Conservation (phyloP, 495 filamentous ascomycete genomes). For the Penicillium odoratum region DNA sequence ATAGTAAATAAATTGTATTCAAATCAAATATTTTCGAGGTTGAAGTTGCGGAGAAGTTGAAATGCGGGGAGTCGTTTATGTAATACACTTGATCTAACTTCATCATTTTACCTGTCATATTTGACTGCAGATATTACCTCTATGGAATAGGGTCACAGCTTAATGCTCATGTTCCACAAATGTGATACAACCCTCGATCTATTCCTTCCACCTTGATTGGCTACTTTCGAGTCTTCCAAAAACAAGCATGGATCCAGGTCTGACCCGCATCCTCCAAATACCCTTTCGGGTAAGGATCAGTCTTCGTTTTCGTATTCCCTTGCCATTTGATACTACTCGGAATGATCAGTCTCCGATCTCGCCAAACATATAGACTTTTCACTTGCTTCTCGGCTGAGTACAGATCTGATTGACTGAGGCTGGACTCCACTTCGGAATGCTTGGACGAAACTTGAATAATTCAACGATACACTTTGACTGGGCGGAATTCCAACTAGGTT, state of each 20-base stretch:
- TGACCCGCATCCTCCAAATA: slow-evolving; percentile 8
- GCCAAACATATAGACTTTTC: background rate
- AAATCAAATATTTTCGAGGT: background rate
- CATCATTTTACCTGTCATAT: background rate
- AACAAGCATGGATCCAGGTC: background rate
- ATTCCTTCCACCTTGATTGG: slow-evolving; percentile 3
- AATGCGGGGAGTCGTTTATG: background rate
- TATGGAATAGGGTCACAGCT: background rate
- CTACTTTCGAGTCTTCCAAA: background rate
- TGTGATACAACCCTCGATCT: background rate
- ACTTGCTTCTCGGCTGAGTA: background rate
- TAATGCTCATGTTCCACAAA: background rate
- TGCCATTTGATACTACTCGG: slow-evolving; percentile 2
- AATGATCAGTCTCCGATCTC: background rate
- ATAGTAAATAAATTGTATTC: background rate
- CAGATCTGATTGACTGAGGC: background rate
- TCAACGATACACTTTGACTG: slow-evolving; percentile 2
- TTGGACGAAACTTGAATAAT: slow-evolving; percentile 7
- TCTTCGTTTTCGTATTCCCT: slow-evolving; percentile 10
- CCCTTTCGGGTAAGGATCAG: slow-evolving; percentile 19
- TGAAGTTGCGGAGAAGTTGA: background rate
- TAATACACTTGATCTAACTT: background rate
- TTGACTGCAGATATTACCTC: no score
- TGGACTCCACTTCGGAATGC: background rate
- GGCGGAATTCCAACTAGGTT: background rate